A percentile compares a stretch with the other conserved stretches of the same genome.
phyloP scores from a whole-genome alignment of 441 rosid species.

The Viola pubescens region DNA sequence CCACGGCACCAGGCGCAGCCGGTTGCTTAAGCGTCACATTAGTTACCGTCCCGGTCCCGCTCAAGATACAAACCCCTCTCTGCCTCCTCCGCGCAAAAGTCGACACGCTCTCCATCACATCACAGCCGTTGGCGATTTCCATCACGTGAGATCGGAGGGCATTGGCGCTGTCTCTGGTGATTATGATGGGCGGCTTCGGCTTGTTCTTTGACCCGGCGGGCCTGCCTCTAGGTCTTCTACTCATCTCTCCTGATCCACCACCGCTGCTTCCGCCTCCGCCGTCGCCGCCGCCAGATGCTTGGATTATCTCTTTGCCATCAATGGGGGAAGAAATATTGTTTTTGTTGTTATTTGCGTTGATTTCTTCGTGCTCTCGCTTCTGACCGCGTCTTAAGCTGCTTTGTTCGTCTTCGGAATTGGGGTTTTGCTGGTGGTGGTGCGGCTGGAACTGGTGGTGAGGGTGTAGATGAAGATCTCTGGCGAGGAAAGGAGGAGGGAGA shows the following conservation, averaged over 20 bases:
- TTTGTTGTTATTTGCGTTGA: constrained; percentile 21
- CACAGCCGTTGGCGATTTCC: constrained; percentile 67
- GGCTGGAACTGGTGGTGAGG: constrained; percentile 54
- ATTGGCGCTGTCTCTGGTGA: constrained; percentile 77
- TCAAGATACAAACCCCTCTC: constrained; percentile 72
- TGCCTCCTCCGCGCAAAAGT: constrained; percentile 62
- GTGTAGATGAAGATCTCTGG: constrained; percentile 65
- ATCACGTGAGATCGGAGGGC: constrained; percentile 83
- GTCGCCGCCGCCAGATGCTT: not conserved
- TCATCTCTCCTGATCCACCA: constrained; percentile 40
- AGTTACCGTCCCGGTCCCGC: constrained; percentile 73
- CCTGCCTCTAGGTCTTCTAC: constrained; percentile 71
- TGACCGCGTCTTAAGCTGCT: constrained; percentile 32
- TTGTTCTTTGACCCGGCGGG: constrained; percentile 83
- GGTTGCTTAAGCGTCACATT: constrained; percentile 73
- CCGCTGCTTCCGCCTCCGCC: not conserved
- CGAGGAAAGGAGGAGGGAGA: constrained; percentile 69
- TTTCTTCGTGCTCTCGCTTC: constrained; percentile 57
- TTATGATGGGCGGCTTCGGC: constrained; percentile 74
- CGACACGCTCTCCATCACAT: constrained; percentile 64
- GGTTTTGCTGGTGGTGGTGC: constrained; percentile 32
- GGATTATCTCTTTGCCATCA: constrained; percentile 29
- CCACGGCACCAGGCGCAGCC: constrained; percentile 61
- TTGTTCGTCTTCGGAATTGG: constrained; percentile 42
- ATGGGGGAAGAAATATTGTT: not conserved